Base-by-base conservation (phyloP, 148 eudicot genomes). In the Diospyros kaki region DNA sequence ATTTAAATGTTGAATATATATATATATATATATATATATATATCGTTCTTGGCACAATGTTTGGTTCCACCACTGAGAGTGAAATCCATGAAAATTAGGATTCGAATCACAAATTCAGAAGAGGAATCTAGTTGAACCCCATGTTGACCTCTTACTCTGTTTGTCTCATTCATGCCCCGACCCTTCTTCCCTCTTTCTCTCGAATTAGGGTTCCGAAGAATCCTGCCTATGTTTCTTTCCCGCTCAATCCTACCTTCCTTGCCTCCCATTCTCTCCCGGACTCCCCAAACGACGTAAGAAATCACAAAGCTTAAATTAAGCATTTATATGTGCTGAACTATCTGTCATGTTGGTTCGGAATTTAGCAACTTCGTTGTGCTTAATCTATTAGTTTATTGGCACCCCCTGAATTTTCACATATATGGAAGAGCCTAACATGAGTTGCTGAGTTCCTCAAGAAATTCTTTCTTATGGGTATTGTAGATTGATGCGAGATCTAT, bases 81-180 rank as follows among this genome's bases (percentile, higher is more conserved):
- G 28, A 28, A 38, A 62, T 61, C 46, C 67, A 61, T 61, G 48
- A 73, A 62, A 5, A 12, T 45, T 18, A 42, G 51, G 73, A 11
- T 70, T 60, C 28, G n/a, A 18, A 52, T 71, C 39, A 44, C 28
- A 38, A 28, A 53, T 45, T 71, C 18, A 59, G 38, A 52, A 28
- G 28, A 28, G 28, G 28, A 28, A 28, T 8, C 64, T 64, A 56
- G 66, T 56, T n/a, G 13, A 13, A 50, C 11, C 79, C 75, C 71
- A 85, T 91, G 97, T 89, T 89, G 73, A 87, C 87, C 79, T 89
- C 90, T 64, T 84, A 77, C 58, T 83, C 88, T 18, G 81, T 82
- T 72, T 77, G 77, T 68, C 81, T 87, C 58, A 76, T 85, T 79
- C 77, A 74, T 71, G 83, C 84, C 61, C 88, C 93, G 28, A 59